A percentile compares a stretch with the other conserved stretches of the same genome.
Conservation (phyloP, 179 eudicot species). For the Amaranthus tricolor region DNA sequence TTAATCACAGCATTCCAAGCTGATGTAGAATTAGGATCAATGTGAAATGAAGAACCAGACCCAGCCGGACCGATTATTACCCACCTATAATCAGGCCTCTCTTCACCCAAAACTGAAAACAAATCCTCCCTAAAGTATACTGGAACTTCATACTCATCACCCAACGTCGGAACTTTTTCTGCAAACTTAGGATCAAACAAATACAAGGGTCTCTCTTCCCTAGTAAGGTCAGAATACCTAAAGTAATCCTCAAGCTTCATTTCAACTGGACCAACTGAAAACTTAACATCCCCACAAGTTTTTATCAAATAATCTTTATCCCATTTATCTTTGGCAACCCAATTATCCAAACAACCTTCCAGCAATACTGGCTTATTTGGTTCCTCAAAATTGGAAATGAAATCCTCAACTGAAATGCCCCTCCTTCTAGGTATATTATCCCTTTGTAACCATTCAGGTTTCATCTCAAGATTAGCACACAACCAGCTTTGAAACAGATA, state of each 20-base stretch:
- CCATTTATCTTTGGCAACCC: slow-evolving; percentile 74
- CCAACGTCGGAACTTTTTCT: slow-evolving; percentile 65
- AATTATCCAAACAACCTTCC: slow-evolving; percentile 83
- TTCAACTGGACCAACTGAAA: slow-evolving; percentile 85
- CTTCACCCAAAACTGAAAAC: slow-evolving; percentile 75
- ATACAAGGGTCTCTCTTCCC: slow-evolving; percentile 92
- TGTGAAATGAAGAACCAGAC: slow-evolving; percentile 96
- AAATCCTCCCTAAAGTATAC: slow-evolving; percentile 78
- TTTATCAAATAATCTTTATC: slow-evolving; percentile 62
- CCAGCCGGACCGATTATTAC: slow-evolving; percentile 93
- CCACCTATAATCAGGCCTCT: slow-evolving; percentile 98
- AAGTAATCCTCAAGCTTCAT: slow-evolving; percentile 80
- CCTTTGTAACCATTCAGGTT: slow-evolving; percentile 77
- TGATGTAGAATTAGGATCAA: slow-evolving; percentile 96
- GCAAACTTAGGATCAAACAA: slow-evolving; percentile 87
- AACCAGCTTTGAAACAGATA: slow-evolving; percentile 96
- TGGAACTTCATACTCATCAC: slow-evolving; percentile 71
- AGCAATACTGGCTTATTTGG: slow-evolving; percentile 83
- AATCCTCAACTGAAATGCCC: slow-evolving; percentile 89
- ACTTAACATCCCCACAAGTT: slow-evolving; percentile 57
- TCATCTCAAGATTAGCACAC: slow-evolving; percentile 98
- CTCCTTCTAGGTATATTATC: slow-evolving; percentile 67
- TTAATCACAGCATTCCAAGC: slow-evolving; percentile 97
- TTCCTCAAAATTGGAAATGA: slow-evolving; percentile 69
- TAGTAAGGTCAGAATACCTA: slow-evolving; percentile 67